A percentile compares a stretch with the other conserved stretches of the same genome.
Evolutionary conservation across 331 rosid species (phyloP).

Genomic region (Acacia pycnantha): DNA sequence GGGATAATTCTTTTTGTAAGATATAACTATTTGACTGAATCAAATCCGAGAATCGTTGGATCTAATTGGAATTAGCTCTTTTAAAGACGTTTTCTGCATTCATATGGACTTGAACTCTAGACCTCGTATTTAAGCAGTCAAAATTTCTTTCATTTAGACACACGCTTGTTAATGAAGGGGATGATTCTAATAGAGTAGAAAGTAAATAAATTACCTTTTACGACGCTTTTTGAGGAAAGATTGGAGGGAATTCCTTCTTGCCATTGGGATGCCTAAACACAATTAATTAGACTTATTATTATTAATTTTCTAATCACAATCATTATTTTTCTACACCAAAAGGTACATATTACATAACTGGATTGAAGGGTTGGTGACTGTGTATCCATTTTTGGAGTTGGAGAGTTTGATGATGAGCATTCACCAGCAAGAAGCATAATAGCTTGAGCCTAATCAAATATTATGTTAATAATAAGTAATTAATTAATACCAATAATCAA

Average conservation of each 20-base stretch:
- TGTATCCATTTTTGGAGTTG: not conserved
- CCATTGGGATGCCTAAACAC: not conserved
- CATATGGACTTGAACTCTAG: not conserved
- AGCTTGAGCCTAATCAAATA: constrained; percentile 25
- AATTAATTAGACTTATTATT: not conserved
- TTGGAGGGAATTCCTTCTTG: constrained; percentile 37
- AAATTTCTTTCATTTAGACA: too few relatives aligned
- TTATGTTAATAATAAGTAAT: not conserved
- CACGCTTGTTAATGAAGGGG: not conserved
- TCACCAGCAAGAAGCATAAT: constrained; percentile 31
- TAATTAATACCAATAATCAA: not conserved
- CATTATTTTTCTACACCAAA: not conserved
- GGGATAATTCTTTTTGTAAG: too few relatives aligned
- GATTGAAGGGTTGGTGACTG: not conserved
- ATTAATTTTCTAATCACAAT: not conserved
- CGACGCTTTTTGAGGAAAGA: constrained; percentile 28
- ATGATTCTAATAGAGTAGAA: not conserved
- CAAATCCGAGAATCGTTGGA: fast-evolving
- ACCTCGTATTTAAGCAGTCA: not conserved
- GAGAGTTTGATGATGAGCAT: constrained; percentile 10
- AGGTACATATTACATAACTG: not conserved
- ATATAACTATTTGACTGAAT: too few relatives aligned
- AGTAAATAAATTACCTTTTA: not conserved
- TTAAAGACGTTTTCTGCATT: fast-evolving
- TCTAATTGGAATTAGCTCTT: too few relatives aligned